Conservation (phyloP, 768 basidiomycete species). For the Phanerodontia chrysosporium region DNA sequence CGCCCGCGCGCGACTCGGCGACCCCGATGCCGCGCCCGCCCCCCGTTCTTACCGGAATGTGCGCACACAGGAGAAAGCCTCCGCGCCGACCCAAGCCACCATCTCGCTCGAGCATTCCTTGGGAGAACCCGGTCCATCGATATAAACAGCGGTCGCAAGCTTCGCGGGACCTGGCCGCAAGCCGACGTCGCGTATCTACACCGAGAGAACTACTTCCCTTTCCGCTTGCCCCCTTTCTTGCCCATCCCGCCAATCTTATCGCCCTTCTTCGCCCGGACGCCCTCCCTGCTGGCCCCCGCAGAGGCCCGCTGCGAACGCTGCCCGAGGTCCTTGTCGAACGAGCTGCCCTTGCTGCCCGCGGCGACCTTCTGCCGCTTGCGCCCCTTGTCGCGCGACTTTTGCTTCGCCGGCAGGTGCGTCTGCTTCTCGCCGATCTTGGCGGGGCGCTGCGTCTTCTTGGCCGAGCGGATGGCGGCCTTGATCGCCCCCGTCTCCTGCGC, state of each 20-base stretch:
- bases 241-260: slow-evolving; percentile 50
- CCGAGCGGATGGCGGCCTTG: slow-evolving; percentile 77
- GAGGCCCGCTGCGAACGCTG: slow-evolving; percentile 27
- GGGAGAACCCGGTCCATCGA: neutral
- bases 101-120: neutral
- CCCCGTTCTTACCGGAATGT: neutral
- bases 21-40: neutral
- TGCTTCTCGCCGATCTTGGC: slow-evolving; percentile 67
- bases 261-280: slow-evolving; percentile 60
- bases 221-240: slow-evolving; percentile 43
- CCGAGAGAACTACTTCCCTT: slow-evolving; percentile 12
- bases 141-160: neutral
- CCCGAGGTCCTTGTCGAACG: slow-evolving; percentile 61
- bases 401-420: slow-evolving; percentile 27
- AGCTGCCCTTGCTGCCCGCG: slow-evolving; percentile 26
- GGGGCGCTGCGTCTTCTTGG: slow-evolving; percentile 75
- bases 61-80: neutral
- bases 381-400: slow-evolving; percentile 7
- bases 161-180: neutral
- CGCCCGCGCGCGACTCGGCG: neutral
- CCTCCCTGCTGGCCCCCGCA: slow-evolving; percentile 36
- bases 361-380: slow-evolving; percentile 27
- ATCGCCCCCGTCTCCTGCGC: slow-evolving; percentile 51
- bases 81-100: neutral
- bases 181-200: neutral